Conservation (phyloP, 176 grass and related monocot species). For the Musa beccarii region DNA sequence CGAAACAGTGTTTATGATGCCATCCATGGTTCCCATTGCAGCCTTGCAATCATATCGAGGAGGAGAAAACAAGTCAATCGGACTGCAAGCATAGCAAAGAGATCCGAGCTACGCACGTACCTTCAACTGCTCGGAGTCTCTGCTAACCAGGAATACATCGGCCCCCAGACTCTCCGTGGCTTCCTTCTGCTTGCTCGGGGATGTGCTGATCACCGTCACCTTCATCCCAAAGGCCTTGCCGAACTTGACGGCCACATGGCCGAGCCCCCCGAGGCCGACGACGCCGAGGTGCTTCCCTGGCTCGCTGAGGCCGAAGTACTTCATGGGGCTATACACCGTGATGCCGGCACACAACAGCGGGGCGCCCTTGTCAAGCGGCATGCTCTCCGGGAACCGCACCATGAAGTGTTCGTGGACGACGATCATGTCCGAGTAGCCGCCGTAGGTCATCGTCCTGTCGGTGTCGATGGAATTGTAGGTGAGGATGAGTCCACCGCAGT, state of each 20-base stretch:
- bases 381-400: slow-evolving; percentile 36
- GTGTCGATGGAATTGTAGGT: slow-evolving; percentile 54
- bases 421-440: slow-evolving; percentile 48
- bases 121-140: neutral
- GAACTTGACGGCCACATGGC: slow-evolving; percentile 68
- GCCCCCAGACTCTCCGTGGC: slow-evolving; percentile 40
- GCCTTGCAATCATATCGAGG: neutral
- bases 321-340: slow-evolving; percentile 67
- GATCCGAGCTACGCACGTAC: neutral
- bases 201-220: slow-evolving; percentile 68
- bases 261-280: slow-evolving; percentile 46
- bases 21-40: neutral
- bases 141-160: slow-evolving; percentile 47
- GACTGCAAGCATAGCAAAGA: no score
- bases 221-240: slow-evolving; percentile 62
- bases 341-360: slow-evolving; percentile 65
- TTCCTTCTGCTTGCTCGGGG: slow-evolving; percentile 38
- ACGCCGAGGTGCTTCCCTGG: slow-evolving; percentile 50
- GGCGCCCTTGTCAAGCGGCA: slow-evolving; percentile 52
- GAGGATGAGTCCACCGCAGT: slow-evolving; percentile 11
- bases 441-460: slow-evolving; percentile 45
- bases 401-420: slow-evolving; percentile 55
- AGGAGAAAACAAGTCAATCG: neutral
- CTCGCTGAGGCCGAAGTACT: slow-evolving; percentile 28
- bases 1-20: slow-evolving; percentile 7